Base-by-base conservation (phyloP, 2,329 filamentous ascomycete species). In the Raffaelea arxii region DNA sequence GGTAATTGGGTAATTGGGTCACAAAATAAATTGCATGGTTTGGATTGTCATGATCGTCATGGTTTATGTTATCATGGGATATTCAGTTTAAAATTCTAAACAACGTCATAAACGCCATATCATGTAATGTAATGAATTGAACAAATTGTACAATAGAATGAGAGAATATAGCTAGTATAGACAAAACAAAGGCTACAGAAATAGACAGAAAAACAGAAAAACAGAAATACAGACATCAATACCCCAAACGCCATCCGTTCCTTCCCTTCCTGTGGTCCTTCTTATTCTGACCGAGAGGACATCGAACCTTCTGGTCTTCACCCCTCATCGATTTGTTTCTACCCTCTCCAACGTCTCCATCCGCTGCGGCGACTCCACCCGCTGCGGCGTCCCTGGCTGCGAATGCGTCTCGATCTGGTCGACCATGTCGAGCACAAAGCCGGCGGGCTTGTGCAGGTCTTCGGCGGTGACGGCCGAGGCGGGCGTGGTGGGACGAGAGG, bases 351-450 rank as follows among this genome's bases (percentile, higher is more conserved):
- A 18, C 32, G 32, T n/a, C 32, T 30, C 27, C 27, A 30, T 30
- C 27, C 27, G 9, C 27, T 37, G 25, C 16, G 24, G n/a, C 18
- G 40, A 27, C 21, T 6, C 32, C 35, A 40, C 10, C 41, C 24
- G 22, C 18, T 41, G 24, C 5, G 40, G 38, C 11, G 27, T 18
- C 6, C 24, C 27, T 21, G 47, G 36, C 23, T 44, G 46, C 22
- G 48, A 48, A 19, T 43, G 41, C 35, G 51, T 51, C 65, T 80
- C 76, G 49, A 79, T 67, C 49, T 62, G 69, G 54, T 78, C 67
- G 35, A 80, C 74, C 73, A 80, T 77, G 40, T 68, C 65, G 41
- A 75, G 57, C 24, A 80, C 76, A 27, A 49, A 54, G 1, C 52
- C 51, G 9, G 49, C 7, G 32, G 46, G 44, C 46, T 48, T 48